Evolutionary conservation across 495 filamentous ascomycete genomes (phyloP).

Genomic region (Xylaria curta): DNA sequence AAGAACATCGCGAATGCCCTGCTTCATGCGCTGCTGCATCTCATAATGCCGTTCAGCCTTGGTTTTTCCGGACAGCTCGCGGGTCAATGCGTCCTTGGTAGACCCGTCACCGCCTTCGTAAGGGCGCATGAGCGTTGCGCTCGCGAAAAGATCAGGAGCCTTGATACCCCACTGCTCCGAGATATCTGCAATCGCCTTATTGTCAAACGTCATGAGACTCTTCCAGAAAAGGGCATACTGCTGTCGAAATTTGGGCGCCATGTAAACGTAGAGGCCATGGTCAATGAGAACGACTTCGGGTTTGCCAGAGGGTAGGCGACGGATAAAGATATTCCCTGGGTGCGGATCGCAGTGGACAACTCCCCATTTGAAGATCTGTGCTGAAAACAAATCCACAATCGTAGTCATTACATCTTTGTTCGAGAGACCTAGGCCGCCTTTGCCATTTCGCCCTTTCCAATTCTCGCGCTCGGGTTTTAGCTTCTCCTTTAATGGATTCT

Average conservation of each 20-base stretch:
- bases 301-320: slow-evolving; percentile 78
- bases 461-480: slow-evolving; percentile 80
- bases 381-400: slow-evolving; percentile 93
- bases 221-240: slow-evolving; percentile 96
- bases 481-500: slow-evolving; percentile 54
- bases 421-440: slow-evolving; percentile 81
- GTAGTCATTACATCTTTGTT: slow-evolving; percentile 90
- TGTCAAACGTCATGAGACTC: slow-evolving; percentile 90
- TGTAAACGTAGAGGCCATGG: slow-evolving; percentile 93
- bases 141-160: slow-evolving; percentile 88
- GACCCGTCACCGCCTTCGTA: slow-evolving; percentile 83
- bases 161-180: slow-evolving; percentile 83
- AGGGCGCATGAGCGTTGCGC: slow-evolving; percentile 85
- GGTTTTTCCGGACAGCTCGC: slow-evolving; percentile 60
- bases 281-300: slow-evolving; percentile 95
- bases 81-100: slow-evolving; percentile 63
- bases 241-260: slow-evolving; percentile 81
- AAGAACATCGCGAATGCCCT: slow-evolving; percentile 83
- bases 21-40: slow-evolving; percentile 82
- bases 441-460: slow-evolving; percentile 74
- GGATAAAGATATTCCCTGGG: slow-evolving; percentile 95
- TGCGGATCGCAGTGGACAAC: slow-evolving; percentile 95
- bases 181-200: slow-evolving; percentile 72
- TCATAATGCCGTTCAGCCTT: slow-evolving; percentile 74
- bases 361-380: slow-evolving; percentile 97